Conservation (phyloP, 169 alveolate species). For the Cryptosporidium felis region DNA sequence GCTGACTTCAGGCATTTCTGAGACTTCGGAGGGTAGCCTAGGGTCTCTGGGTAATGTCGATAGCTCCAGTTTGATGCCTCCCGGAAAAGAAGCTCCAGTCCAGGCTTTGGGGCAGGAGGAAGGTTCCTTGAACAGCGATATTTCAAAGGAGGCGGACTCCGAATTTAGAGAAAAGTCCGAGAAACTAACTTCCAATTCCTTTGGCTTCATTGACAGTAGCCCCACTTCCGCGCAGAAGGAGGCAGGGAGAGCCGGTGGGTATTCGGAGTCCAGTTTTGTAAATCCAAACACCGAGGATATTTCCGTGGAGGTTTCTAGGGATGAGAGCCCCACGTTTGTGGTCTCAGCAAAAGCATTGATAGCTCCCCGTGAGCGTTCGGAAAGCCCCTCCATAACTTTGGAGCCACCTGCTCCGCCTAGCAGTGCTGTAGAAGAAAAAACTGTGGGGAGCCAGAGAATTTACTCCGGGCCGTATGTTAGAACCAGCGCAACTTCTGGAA, state of each 20-base stretch:
- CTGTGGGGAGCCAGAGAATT: slow-evolving; percentile 33
- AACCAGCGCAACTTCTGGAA: slow-evolving; percentile 42
- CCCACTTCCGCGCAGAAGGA: background rate
- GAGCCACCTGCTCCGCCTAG: slow-evolving; percentile 64
- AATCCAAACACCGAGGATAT: slow-evolving; percentile 38
- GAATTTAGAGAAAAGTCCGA: background rate
- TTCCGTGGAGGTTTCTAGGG: background rate
- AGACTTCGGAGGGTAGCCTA: background rate
- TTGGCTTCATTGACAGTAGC: background rate
- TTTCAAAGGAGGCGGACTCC: background rate
- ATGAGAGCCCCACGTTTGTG: background rate
- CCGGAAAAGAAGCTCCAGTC: background rate
- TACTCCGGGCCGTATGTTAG: slow-evolving; percentile 56
- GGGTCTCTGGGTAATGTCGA: background rate
- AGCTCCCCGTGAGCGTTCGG: background rate
- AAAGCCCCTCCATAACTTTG: background rate
- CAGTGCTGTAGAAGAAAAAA: slow-evolving; percentile 38
- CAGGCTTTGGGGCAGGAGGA: background rate
- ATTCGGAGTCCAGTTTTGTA: slow-evolving; percentile 3
- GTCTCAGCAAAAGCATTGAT: background rate
- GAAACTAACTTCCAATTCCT: background rate
- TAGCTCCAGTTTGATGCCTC: background rate
- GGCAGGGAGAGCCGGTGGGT: background rate
- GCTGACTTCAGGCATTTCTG: slow-evolving; percentile 45
- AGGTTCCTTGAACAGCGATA: background rate